Conservation (phyloP, 768 basidiomycete species). For the Lentinula sp. region DNA sequence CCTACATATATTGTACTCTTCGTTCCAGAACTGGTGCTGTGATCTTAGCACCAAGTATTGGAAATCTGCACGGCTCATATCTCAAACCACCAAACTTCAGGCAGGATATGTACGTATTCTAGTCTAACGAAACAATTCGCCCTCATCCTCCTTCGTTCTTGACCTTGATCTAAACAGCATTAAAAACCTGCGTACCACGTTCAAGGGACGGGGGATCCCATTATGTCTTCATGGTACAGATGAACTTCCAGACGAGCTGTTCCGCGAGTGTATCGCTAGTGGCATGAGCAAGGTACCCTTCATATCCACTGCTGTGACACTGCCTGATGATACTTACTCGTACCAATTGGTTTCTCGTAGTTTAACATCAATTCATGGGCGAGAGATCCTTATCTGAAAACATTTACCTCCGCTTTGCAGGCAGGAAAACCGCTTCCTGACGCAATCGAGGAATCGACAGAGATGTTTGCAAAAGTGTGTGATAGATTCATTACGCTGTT, state of each 20-base stretch:
- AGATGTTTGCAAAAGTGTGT: constrained; percentile 33
- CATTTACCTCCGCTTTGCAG: constrained; percentile 23
- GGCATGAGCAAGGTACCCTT: constrained; percentile 35
- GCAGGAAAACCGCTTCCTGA: constrained; percentile 35
- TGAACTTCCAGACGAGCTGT: constrained; percentile 36
- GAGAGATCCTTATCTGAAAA: constrained; percentile 35
- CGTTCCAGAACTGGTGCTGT: constrained; percentile 32
- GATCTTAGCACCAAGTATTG: constrained; percentile 42
- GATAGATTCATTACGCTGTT: constrained; percentile 36
- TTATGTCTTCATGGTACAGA: constrained; percentile 43
- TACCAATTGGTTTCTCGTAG: background rate
- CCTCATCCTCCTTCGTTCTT: background rate
- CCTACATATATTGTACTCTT: background rate
- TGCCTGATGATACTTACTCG: too few species aligned
- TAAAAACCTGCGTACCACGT: constrained; percentile 26
- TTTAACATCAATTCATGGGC: constrained; percentile 43
- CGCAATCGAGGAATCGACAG: constrained; percentile 37
- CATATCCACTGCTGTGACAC: background rate
- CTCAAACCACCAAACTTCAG: constrained; percentile 39
- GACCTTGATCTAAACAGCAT: constrained; percentile 19
- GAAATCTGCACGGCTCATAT: constrained; percentile 41
- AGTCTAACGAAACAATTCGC: background rate
- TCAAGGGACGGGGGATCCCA: constrained; percentile 25
- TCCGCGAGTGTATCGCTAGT: constrained; percentile 36
- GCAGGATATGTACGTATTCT: constrained; percentile 33